Base-by-base conservation (phyloP, 148 eudicot genomes). In the Rhododendron henanense region DNA sequence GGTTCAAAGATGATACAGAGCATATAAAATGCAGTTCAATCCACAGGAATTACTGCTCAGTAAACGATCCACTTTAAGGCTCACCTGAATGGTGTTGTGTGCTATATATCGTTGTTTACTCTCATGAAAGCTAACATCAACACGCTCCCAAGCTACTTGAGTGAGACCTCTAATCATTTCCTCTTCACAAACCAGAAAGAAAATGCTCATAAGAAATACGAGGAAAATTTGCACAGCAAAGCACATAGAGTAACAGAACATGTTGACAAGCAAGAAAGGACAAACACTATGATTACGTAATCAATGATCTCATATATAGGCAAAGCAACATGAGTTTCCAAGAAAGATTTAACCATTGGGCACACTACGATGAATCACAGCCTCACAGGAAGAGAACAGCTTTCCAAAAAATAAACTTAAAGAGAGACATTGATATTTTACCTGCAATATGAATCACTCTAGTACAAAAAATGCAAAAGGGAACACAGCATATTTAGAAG, bases 81-180 rank as follows among this genome's bases (percentile, higher is more conserved):
- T 90, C 91, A 81, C 99, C 99, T 94, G 98, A 87, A 95, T 95
- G 65, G 98, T 95, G 86, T 87, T 96, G 88, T 96, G 99, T 41
- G 99, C 98, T 84, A 95, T 87, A 83, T 89, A 95, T 88, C 98
- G 90, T 89, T 96, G 99, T 76, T 87, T 93, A 81, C 99, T 95
- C 85, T 89, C 88, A 31, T 92, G 95, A 85, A 96, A 96, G 89
- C 97, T 96, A 83, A 95, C 96, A 86, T 96, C 98, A 71, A 96
- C 89, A 51, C 99, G 99, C 53, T 94, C 96, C 99, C 99, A 96
- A 86, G 94, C 88, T 82, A 94, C 96, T 91, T 93, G 94, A 44
- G 86, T 94, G 78, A 96, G 96, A 55, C 99, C 99, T 91, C 90
- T 89, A 48, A 96, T 92, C 99, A 96, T 96, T 88, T 89, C 95